Evolutionary conservation across 441 rosid genomes (phyloP), one percentile per base, ranked within the genome.

Genomic region (Populus hybrid): DNA sequence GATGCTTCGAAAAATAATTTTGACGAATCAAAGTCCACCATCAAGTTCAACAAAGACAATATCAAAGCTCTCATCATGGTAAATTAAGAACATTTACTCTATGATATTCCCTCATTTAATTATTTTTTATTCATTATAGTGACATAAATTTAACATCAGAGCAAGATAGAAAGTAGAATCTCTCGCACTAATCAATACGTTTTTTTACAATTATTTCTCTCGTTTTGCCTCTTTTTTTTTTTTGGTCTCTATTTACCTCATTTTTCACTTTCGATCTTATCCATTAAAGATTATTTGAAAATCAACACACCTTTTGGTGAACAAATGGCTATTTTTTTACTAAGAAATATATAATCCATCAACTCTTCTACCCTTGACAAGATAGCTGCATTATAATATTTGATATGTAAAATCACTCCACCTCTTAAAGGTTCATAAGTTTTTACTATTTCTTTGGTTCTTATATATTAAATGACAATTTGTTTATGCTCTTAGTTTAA

Each of bases 41-140:
- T 92, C 84, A 88, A 73, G 45, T 82, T 94, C 71, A 94, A 89
- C 1, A 87, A 84, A 76, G 92, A 92, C 61, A 89, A 90, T 86
- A 94, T 94, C 84, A 92, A 94, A 81, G 98, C 97, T n/a, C 85
- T 92, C 74, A 89, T 94, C 82, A 94, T 94, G 96, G 98, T 94
- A 87, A 0, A 12, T 20, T 50, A 73, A 14, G 21, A n/a, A 23
- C 16, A 7, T 5, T 12, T 38, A 5, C 21, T 20, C 21, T 26
- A 26, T 28, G 35, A n/a, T 42, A 14, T 28, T 26, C 24, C 12
- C 9, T 3, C 14, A 12, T 64, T n/a, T n/a, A n/a, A n/a, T 4
- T 12, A 7, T 65, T 11, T 9, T 14, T 26, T 14, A 16, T 53
- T 53, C 2, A 53, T 53, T 50, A 50, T 1, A 53, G 7, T 6